phyloP scores from a whole-genome alignment of 2,329 filamentous ascomycete species.

The Cladosporium austrohemisphaericum region DNA sequence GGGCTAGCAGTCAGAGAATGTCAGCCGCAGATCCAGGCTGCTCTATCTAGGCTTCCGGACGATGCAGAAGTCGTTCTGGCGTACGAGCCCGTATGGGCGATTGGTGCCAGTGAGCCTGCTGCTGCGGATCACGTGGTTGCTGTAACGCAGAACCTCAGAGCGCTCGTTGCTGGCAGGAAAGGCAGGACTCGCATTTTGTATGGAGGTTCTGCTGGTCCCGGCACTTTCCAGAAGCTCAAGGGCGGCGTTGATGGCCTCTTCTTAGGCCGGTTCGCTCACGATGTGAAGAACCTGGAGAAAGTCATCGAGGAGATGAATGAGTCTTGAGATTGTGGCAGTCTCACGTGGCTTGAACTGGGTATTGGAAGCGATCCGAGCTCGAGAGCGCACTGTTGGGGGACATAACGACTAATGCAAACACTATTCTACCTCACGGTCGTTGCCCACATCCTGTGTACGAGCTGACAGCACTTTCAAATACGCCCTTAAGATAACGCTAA shows the following conservation, averaged over 20 bases:
- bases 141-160: conserved; percentile 64
- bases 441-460: too few relatives aligned
- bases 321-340: not conserved
- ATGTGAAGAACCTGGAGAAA: conserved; percentile 65
- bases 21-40: conserved; percentile 59
- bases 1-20: conserved; percentile 64
- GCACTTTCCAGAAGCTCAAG: conserved; percentile 65
- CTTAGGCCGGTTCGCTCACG: conserved; percentile 75
- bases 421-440: too few relatives aligned
- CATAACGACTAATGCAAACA: too few relatives aligned
- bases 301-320: conserved; percentile 64
- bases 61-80: conserved; percentile 70
- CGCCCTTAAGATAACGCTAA: too few relatives aligned
- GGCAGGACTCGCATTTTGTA: conserved; percentile 70
- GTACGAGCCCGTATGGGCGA: conserved; percentile 88
- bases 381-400: too few relatives aligned
- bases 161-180: conserved; percentile 49
- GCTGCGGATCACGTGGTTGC: conserved; percentile 67
- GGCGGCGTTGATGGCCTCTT: conserved; percentile 76
- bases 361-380: too few relatives aligned
- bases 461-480: too few relatives aligned
- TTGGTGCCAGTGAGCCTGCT: conserved; percentile 70
- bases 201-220: conserved; percentile 77
- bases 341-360: too few relatives aligned
- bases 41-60: conserved; percentile 58